Evolutionary conservation across 2,329 filamentous ascomycete genomes (phyloP), one percentile per base, ranked within the genome.

Genomic region (Colletotrichum chrysophilum): DNA sequence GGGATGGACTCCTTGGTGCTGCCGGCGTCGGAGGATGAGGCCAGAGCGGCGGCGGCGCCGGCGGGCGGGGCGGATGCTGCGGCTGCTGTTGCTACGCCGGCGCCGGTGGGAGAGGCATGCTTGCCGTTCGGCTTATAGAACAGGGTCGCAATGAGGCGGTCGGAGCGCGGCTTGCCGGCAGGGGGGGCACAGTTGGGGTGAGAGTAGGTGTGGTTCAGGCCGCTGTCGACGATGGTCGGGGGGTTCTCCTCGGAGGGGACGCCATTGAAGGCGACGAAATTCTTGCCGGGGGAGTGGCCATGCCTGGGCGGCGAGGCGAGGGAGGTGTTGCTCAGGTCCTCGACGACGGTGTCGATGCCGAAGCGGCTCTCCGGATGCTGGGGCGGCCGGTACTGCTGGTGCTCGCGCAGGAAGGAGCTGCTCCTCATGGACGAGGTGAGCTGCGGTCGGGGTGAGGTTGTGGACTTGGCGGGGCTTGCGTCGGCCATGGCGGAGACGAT

Each of bases 271-370:
- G 86, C 86, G 66, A 87, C 83, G 71, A 87, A 84, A 16, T 85
- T 77, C 79, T 85, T 87, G 70, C 18, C 9, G 18, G 43, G 43
- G 10, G 43, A 21, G 43, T 36, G 16, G 38, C 8, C 5, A 43
- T 75, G 64, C 56, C 58, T 73, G 32, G 85, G 81, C 30, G 85
- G 81, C 24, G 83, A 48, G 43, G 43, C 83, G 76, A 87, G 80
- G 55, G 81, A 82, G 38, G 84, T 81, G 34, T 82, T 82, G 76
- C 85, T 84, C 36, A 88, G 80, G 75, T 91, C 89, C 82, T 93
- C 91, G 67, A 93, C 89, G 18, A 93, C 91, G 61, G 91, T 91
- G 80, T 93, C 92, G 79, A 93, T 93, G 77, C 91, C 91, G 77
- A 91, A 91, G 81, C 90, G 88, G 74, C 85, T 86, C 32, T 92